Conservation (phyloP, 2,329 filamentous ascomycete species). For the Davidsoniella eucalypti region DNA sequence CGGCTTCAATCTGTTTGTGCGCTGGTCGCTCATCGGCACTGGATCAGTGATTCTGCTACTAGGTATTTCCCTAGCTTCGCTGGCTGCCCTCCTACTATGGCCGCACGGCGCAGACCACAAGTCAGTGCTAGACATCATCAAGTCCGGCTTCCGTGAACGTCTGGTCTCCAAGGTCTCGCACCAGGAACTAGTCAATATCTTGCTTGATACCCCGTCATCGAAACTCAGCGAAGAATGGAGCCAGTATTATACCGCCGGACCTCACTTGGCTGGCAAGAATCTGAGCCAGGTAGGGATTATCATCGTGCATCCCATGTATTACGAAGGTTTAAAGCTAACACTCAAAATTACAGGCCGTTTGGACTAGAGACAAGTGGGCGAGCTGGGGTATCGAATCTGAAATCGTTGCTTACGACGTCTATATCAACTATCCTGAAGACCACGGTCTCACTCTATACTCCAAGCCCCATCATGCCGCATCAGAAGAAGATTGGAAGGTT, state of each 20-base stretch:
- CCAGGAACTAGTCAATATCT: constrained; percentile 36
- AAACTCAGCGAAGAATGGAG: constrained; percentile 53
- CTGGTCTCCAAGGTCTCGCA: constrained; percentile 18
- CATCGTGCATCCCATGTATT: neutral
- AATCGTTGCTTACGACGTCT: constrained; percentile 58
- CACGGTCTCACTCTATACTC: constrained; percentile 52
- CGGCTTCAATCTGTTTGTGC: neutral
- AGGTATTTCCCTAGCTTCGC: neutral
- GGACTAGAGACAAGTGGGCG: constrained; percentile 60
- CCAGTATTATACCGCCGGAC: constrained; percentile 58
- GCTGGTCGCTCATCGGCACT: constrained; percentile 2
- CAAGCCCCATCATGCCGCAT: constrained; percentile 22
- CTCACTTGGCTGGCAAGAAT: constrained; percentile 64
- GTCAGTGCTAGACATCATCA: constrained; percentile 1
- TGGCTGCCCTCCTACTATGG: neutral
- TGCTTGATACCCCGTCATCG: constrained; percentile 41
- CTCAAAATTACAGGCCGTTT: constrained; percentile 35
- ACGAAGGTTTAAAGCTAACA: constrained; percentile 3
- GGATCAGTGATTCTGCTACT: neutral
- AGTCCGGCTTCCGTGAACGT: constrained; percentile 1
- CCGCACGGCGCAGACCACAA: neutral
- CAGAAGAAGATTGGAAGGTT: constrained; percentile 35
- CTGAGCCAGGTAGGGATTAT: constrained; percentile 40
- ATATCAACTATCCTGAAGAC: constrained; percentile 60
- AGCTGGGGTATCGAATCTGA: constrained; percentile 49